These are phyloP conservation scores for Penicillium herquei DNA, from an alignment of 495 filamentous ascomycete species.

Conservation along the genomic window DNA sequence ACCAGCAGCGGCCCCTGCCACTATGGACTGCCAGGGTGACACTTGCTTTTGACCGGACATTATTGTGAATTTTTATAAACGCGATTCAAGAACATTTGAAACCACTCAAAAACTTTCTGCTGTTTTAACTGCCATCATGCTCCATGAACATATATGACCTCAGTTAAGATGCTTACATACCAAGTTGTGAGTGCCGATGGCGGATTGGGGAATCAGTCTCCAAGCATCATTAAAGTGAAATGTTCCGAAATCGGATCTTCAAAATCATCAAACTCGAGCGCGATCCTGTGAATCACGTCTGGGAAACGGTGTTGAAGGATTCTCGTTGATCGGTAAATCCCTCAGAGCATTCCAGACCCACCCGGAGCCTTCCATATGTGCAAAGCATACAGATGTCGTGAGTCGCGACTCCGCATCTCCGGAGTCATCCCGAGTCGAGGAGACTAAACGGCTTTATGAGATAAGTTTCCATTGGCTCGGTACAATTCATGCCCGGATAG, in stretches of 20 bases:
- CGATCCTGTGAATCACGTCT: no score
- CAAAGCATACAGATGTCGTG: no score
- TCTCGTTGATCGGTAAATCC: not conserved
- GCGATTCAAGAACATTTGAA: no score
- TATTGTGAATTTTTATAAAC: not conserved
- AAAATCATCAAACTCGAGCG: no score
- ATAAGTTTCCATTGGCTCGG: no score
- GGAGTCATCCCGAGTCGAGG: not conserved
- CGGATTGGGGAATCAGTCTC: not conserved
- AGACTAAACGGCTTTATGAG: no score
- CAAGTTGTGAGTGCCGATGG: not conserved
- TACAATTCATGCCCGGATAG: no score
- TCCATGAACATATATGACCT: not conserved
- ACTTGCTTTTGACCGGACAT: constrained; percentile 4
- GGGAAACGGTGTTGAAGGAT: not conserved
- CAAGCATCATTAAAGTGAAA: no score
- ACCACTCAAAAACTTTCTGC: not conserved
- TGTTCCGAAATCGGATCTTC: not conserved
- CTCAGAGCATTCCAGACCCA: constrained; percentile 1
- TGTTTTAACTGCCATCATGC: not conserved
- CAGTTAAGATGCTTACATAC: not conserved
- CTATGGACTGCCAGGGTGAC: constrained; percentile 22
- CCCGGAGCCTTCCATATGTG: constrained; percentile 12
- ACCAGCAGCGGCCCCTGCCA: constrained; percentile 20
- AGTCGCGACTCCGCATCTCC: not conserved